These are phyloP conservation scores for Boletus coccyginus DNA, from an alignment of 768 basidiomycete species.

Conservation along the genomic window DNA sequence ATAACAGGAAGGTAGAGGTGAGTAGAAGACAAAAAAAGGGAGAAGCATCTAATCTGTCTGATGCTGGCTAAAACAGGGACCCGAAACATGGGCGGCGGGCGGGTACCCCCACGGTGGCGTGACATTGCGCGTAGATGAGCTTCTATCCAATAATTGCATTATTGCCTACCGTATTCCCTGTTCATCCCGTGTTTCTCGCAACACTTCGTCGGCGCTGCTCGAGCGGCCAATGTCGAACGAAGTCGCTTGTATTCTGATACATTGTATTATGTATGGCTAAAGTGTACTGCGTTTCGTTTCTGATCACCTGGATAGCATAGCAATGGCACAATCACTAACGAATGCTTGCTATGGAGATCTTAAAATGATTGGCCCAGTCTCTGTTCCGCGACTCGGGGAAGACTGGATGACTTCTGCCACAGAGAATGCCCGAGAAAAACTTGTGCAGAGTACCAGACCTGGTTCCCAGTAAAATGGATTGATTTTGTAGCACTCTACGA, in stretches of 20 bases:
- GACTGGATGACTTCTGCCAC: not conserved
- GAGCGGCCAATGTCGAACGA: too few species aligned
- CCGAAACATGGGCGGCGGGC: conserved; percentile 30
- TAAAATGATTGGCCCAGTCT: not conserved
- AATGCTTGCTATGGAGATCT: not conserved
- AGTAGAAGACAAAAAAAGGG: conserved; percentile 4
- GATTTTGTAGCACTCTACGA: not conserved
- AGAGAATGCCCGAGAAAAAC: not conserved
- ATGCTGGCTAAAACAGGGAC: conserved; percentile 18
- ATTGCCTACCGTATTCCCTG: not conserved
- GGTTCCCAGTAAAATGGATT: not conserved
- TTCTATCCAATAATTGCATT: not conserved
- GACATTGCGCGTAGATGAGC: not conserved
- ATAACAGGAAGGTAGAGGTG: conserved; percentile 37
- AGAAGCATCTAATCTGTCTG: not conserved
- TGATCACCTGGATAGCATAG: not conserved
- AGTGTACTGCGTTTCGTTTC: not conserved
- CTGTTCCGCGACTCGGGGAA: not conserved
- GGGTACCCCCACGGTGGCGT: conserved; percentile 20
- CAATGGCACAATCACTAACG: too few species aligned
- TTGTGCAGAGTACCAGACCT: not conserved
- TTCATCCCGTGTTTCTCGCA: not conserved
- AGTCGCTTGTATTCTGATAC: not conserved
- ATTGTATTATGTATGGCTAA: not conserved
- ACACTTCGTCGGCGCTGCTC: not conserved